These are phyloP conservation scores for Paspalum notatum DNA, from an alignment of 176 grass and related monocot species.

Conservation along the genomic window DNA sequence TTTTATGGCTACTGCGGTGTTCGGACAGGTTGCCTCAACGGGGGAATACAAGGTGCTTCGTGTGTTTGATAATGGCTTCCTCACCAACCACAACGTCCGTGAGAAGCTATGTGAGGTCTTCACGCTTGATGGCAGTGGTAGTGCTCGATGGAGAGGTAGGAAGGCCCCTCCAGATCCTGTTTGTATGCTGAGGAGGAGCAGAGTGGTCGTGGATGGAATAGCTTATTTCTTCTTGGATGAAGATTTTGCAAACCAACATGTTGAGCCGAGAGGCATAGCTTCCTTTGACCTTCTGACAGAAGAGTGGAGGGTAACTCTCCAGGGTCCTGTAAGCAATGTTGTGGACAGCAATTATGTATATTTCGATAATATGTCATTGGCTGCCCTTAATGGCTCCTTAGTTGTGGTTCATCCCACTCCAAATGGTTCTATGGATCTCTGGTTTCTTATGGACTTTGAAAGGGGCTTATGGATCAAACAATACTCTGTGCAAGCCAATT, in stretches of 20 bases:
- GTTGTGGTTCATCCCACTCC: background rate
- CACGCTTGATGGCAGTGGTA: background rate
- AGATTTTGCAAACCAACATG: background rate
- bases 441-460: background rate
- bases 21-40: background rate
- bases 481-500: background rate
- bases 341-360: background rate
- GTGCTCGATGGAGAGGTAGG: background rate
- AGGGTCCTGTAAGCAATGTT: background rate
- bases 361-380: background rate
- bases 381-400: background rate
- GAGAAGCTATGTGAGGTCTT: background rate
- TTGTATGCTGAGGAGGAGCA: background rate
- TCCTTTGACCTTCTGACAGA: conserved; percentile 34
- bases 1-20: background rate
- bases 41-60: background rate
- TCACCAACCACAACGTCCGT: rapidly evolving
- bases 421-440: background rate
- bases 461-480: background rate
- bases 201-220: conserved; percentile 9
- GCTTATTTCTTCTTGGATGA: background rate
- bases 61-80: background rate
- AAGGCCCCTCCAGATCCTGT: background rate
- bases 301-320: conserved; percentile 6
- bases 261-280: background rate